Conservation (phyloP, 2,329 filamentous ascomycete species). For the Aspergillus sp. region DNA sequence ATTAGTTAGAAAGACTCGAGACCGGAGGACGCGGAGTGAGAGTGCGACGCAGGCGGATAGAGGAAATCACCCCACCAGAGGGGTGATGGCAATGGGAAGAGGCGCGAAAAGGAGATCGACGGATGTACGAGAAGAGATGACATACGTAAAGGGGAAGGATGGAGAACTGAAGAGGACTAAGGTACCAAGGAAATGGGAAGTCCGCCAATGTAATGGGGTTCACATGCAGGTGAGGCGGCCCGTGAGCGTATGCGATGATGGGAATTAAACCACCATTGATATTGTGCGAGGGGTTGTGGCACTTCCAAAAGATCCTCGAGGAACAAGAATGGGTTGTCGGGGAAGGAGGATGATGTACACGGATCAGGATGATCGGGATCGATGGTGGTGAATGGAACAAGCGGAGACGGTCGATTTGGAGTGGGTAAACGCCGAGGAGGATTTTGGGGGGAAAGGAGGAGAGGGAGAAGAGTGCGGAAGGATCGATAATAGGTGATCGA, state of each 20-base stretch:
- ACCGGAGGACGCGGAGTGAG: no score
- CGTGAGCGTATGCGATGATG: neutral
- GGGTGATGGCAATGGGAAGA: no score
- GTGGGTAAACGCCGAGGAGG: conserved; percentile 5
- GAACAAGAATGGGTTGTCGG: neutral
- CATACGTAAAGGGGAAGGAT: neutral
- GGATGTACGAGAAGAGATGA: neutral
- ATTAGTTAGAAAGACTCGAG: no score
- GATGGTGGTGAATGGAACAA: conserved; percentile 2
- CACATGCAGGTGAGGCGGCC: conserved; percentile 6
- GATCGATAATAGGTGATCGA: neutral
- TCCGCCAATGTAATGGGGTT: conserved; percentile 11
- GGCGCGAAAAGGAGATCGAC: no score
- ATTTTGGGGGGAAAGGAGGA: conserved; percentile 10
- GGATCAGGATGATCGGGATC: neutral
- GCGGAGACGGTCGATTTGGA: conserved; percentile 1
- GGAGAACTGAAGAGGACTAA: neutral
- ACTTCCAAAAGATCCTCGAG: no score
- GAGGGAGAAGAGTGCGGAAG: neutral
- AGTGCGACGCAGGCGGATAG: no score
- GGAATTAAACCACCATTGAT: neutral
- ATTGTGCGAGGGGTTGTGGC: neutral
- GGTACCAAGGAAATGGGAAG: conserved; percentile 8
- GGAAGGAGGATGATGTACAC: conserved; percentile 2
- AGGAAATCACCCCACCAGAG: no score